Evolutionary conservation across 2,329 filamentous ascomycete genomes (phyloP).

Genomic region (Fusarium circinatum): DNA sequence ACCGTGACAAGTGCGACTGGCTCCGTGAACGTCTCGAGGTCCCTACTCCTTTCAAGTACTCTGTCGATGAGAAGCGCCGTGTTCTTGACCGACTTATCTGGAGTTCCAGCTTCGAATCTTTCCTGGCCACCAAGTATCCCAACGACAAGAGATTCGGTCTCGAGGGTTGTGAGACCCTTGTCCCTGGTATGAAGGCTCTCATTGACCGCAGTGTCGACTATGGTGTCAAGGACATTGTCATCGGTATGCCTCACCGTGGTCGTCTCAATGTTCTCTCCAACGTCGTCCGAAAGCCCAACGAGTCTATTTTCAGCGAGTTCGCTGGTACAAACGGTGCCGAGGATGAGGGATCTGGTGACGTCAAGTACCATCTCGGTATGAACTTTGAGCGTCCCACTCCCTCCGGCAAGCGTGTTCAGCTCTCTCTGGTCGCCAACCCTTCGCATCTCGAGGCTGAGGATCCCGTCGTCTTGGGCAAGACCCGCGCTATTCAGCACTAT

Average conservation of each 20-base stretch:
- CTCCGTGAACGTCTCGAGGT: slow-evolving; percentile 94
- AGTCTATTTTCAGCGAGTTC: slow-evolving; percentile 99
- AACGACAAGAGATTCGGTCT: slow-evolving; percentile 99
- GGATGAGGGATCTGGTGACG: slow-evolving; percentile 97
- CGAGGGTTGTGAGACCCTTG: slow-evolving; percentile 95
- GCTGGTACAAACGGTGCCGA: slow-evolving; percentile 86
- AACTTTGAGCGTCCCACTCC: slow-evolving; percentile 99
- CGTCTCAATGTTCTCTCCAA: slow-evolving; percentile 98
- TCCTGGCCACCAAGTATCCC: slow-evolving; percentile 96
- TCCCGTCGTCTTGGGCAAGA: slow-evolving; percentile 96
- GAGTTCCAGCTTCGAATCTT: slow-evolving; percentile 96
- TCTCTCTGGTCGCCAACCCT: slow-evolving; percentile 97
- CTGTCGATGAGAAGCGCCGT: slow-evolving; percentile 96
- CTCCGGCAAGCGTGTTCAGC: slow-evolving; percentile 98
- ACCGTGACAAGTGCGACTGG: slow-evolving; percentile 98
- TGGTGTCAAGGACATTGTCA: slow-evolving; percentile 98
- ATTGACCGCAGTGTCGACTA: slow-evolving; percentile 99
- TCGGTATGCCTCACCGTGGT: slow-evolving; percentile 99
- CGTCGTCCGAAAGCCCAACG: slow-evolving; percentile 98
- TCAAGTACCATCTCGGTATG: slow-evolving; percentile 99
- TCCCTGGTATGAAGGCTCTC: slow-evolving; percentile 98
- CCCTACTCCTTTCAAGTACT: slow-evolving; percentile 95
- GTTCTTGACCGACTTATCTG: slow-evolving; percentile 98
- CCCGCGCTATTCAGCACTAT: slow-evolving; percentile 97
- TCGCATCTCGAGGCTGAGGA: slow-evolving; percentile 99